Conservation (phyloP, 805 yeast species). For the Candida ponderosae region DNA sequence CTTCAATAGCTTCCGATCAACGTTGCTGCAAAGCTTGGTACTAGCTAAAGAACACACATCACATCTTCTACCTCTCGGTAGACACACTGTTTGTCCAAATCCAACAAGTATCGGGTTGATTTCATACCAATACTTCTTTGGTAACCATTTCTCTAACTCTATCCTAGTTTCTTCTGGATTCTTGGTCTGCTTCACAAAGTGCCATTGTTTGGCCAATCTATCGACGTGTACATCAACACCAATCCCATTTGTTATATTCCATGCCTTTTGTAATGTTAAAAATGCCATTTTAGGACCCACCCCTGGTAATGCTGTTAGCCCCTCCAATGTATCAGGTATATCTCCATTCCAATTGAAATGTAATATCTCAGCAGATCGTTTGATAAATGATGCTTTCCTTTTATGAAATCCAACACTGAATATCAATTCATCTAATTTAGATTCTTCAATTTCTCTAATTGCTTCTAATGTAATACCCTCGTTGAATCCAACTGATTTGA, state of each 20-base stretch:
- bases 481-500: slow-evolving; percentile 31
- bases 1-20: slow-evolving; percentile 36
- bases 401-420: slow-evolving; percentile 81
- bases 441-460: slow-evolving; percentile 39
- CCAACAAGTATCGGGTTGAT: slow-evolving; percentile 86
- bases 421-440: slow-evolving; percentile 57
- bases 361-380: slow-evolving; percentile 49
- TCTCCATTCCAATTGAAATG: slow-evolving; percentile 48
- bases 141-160: slow-evolving; percentile 68
- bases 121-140: slow-evolving; percentile 68
- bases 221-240: slow-evolving; percentile 93
- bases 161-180: slow-evolving; percentile 74
- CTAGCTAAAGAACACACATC: slow-evolving; percentile 56
- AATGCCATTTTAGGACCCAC: slow-evolving; percentile 96
- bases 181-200: slow-evolving; percentile 53
- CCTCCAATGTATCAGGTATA: slow-evolving; percentile 63
- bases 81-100: slow-evolving; percentile 85
- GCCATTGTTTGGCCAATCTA: slow-evolving; percentile 71
- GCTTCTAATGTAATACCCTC: slow-evolving; percentile 56
- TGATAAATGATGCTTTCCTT: slow-evolving; percentile 67
- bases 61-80: slow-evolving; percentile 63
- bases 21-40: slow-evolving; percentile 50
- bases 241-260: slow-evolving; percentile 73
- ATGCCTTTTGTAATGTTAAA: slow-evolving; percentile 71
- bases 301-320: slow-evolving; percentile 69